Evolutionary conservation across 805 yeast genomes (phyloP).

Genomic region (Spathaspora boniae): DNA sequence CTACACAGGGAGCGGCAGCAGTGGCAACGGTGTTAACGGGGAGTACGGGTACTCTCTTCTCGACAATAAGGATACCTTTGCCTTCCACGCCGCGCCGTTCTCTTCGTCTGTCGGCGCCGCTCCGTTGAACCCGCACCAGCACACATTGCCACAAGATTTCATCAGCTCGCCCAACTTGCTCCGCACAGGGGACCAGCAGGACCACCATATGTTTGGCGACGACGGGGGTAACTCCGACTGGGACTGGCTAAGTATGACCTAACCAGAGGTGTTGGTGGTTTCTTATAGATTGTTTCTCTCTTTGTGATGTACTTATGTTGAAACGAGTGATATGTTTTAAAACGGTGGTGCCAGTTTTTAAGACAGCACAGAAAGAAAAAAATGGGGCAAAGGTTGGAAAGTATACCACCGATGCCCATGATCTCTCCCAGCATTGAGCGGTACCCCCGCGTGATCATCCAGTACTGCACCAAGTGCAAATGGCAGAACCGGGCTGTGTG

Average conservation of each 20-base stretch:
- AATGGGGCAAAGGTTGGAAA: background rate
- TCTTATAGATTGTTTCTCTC: background rate
- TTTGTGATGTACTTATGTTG: background rate
- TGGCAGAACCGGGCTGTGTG: slow-evolving; percentile 89
- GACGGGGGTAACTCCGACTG: slow-evolving; percentile 15
- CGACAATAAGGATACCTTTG: slow-evolving; percentile 10
- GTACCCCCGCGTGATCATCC: slow-evolving; percentile 63
- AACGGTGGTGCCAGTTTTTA: background rate
- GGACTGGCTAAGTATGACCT: slow-evolving; percentile 32
- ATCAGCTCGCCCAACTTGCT: too few relatives aligned
- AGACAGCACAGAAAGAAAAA: background rate
- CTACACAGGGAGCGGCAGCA: background rate
- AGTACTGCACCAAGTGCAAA: slow-evolving; percentile 78
- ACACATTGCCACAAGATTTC: too few relatives aligned
- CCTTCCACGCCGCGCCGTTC: too few relatives aligned
- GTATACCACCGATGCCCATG: slow-evolving; percentile 2
- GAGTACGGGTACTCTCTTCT: slow-evolving; percentile 9
- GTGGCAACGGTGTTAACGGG: background rate
- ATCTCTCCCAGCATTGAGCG: slow-evolving; percentile 5
- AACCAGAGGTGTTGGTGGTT: slow-evolving; percentile 12
- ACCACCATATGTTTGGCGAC: slow-evolving; percentile 9
- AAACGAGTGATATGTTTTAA: background rate
- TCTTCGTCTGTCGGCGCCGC: too few relatives aligned
- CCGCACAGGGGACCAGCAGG: too few relatives aligned
- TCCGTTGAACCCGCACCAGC: too few relatives aligned